Evolutionary conservation across 345 rosid genomes (phyloP).

Genomic region (Nephelium lappaceum): DNA sequence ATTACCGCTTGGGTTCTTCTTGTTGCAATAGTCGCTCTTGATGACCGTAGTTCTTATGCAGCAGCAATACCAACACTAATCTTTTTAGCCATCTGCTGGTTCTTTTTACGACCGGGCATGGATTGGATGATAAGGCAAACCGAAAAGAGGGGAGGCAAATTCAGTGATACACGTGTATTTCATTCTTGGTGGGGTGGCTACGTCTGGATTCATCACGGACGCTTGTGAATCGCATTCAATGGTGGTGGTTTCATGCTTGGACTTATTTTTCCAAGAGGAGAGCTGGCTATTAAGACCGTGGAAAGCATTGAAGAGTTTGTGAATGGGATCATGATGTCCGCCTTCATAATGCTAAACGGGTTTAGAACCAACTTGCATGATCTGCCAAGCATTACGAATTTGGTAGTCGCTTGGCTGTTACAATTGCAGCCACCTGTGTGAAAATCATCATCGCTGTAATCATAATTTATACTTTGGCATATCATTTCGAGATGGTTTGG

Average conservation of each 20-base stretch:
- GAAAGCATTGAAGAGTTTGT: slow-evolving; percentile 25
- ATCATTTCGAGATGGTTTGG: neutral
- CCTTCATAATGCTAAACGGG: slow-evolving; percentile 10
- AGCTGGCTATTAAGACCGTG: slow-evolving; percentile 7
- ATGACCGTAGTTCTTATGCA: neutral
- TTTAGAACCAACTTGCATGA: neutral
- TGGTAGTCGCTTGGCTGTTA: neutral
- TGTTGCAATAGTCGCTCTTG: neutral
- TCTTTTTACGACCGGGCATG: slow-evolving; percentile 24
- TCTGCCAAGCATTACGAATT: neutral
- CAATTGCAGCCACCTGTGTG: neutral
- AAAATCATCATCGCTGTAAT: slow-evolving; percentile 15
- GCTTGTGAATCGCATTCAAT: slow-evolving; percentile 28
- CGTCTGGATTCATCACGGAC: slow-evolving; percentile 25
- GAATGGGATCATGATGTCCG: slow-evolving; percentile 11
- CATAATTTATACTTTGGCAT: neutral
- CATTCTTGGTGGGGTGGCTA: slow-evolving; percentile 8
- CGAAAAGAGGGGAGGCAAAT: neutral
- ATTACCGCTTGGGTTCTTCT: slow-evolving; percentile 28
- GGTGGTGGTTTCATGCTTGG: slow-evolving; percentile 28
- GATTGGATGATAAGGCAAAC: slow-evolving; percentile 7
- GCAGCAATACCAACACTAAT: neutral
- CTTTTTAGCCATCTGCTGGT: slow-evolving; percentile 19
- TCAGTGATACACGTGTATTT: neutral
- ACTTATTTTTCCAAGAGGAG: slow-evolving; percentile 21